A percentile compares a stretch with the other conserved stretches of the same genome.
These are phyloP conservation scores for Lachnellula arida DNA, from an alignment of 2,329 filamentous ascomycete genomes.

Conservation along the genomic window DNA sequence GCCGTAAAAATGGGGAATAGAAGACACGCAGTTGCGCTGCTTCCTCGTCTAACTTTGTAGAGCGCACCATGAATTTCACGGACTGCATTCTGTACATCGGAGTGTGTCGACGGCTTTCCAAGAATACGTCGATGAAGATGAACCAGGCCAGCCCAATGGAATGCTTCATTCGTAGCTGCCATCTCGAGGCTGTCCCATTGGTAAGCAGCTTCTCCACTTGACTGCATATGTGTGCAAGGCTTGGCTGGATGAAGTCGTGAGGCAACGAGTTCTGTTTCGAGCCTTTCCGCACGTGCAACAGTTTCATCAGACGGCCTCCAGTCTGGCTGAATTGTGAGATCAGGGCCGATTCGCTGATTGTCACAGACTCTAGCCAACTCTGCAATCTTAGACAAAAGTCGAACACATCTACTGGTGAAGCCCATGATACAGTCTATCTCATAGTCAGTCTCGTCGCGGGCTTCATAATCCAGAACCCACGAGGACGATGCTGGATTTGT, in stretches of 20 bases:
- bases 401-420: slow-evolving; percentile 68
- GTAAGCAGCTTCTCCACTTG: slow-evolving; percentile 43
- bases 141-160: slow-evolving; percentile 73
- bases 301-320: slow-evolving; percentile 56
- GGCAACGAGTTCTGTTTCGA: slow-evolving; percentile 58
- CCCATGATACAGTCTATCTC: slow-evolving; percentile 78
- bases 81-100: slow-evolving; percentile 59
- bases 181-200: slow-evolving; percentile 60
- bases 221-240: slow-evolving; percentile 40
- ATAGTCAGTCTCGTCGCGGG: slow-evolving; percentile 55
- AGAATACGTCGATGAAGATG: slow-evolving; percentile 72
- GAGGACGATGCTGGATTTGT: slow-evolving; percentile 19
- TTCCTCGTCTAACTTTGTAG: slow-evolving; percentile 57
- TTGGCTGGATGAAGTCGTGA: slow-evolving; percentile 42
- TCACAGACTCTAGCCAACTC: slow-evolving; percentile 67
- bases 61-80: slow-evolving; percentile 59
- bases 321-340: slow-evolving; percentile 44
- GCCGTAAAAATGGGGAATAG: slow-evolving; percentile 81
- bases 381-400: slow-evolving; percentile 66
- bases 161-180: slow-evolving; percentile 69
- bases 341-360: slow-evolving; percentile 53
- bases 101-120: slow-evolving; percentile 51
- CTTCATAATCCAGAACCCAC: slow-evolving; percentile 41
- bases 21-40: slow-evolving; percentile 68
- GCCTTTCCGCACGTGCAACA: slow-evolving; percentile 50